Evolutionary conservation across 2,329 filamentous ascomycete species (phyloP).

Genomic region (Pseudogymnoascus sp.): DNA sequence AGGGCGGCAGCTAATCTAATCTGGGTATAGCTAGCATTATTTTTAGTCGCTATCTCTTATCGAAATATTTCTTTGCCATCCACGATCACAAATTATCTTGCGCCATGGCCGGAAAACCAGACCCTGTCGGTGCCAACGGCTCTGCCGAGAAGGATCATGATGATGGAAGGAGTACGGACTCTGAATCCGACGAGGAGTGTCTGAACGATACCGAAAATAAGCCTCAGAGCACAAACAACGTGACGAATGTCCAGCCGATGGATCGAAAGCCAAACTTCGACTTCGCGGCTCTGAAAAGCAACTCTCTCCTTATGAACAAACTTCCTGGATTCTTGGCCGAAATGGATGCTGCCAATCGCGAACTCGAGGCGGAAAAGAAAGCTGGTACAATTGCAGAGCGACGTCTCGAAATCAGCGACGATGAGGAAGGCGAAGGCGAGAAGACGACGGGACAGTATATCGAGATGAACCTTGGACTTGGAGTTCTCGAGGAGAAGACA

Average conservation of each 20-base stretch:
- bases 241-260: conserved; percentile 18
- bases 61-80: conserved; percentile 7
- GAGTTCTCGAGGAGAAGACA: conserved; percentile 18
- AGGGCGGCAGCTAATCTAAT: background rate
- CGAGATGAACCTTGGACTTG: conserved; percentile 18
- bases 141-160: background rate
- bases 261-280: conserved; percentile 17
- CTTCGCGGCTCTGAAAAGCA: conserved; percentile 9
- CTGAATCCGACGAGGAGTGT: background rate
- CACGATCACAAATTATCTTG: background rate
- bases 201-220: background rate
- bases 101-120: conserved; percentile 4
- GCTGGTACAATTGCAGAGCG: conserved; percentile 12
- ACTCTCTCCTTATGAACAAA: background rate
- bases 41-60: conserved; percentile 8
- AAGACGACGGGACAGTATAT: conserved; percentile 11
- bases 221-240: background rate
- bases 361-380: conserved; percentile 14
- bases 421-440: conserved; percentile 1
- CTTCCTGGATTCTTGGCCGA: conserved; percentile 16
- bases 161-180: background rate
- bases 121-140: background rate
- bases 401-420: conserved; percentile 13
- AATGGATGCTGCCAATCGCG: conserved; percentile 19
- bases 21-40: background rate